phyloP scores from a whole-genome alignment of 805 yeast species.

The Schwanniomyces vanrijiae region DNA sequence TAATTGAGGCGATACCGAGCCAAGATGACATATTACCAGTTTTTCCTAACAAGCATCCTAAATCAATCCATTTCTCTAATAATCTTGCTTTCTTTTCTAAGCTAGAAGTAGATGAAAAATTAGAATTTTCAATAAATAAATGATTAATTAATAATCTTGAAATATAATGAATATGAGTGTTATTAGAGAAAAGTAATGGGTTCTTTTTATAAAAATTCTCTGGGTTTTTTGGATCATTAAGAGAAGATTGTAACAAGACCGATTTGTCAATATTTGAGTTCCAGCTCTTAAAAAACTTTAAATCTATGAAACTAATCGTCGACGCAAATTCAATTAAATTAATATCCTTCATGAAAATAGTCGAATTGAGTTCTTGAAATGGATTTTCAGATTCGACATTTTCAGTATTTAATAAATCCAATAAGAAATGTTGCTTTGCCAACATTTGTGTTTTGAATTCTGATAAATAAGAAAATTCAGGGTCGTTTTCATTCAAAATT shows the following conservation, averaged over 20 bases:
- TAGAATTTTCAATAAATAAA: constrained; percentile 52
- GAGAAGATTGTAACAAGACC: constrained; percentile 57
- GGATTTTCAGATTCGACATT: constrained; percentile 17
- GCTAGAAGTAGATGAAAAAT: constrained; percentile 11
- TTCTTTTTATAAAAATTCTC: constrained; percentile 53
- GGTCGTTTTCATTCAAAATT: constrained; percentile 8
- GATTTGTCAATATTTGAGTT: constrained; percentile 79
- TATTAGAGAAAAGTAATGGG: constrained; percentile 75
- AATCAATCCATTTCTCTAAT: constrained; percentile 78
- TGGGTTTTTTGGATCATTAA: constrained; percentile 18
- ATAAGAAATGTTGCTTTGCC: constrained; percentile 44
- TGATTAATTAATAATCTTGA: constrained; percentile 72
- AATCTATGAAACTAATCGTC: constrained; percentile 66
- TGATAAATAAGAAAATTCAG: constrained; percentile 35
- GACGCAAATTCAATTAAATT: constrained; percentile 56
- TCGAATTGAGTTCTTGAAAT: constrained; percentile 32
- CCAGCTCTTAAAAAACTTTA: constrained; percentile 68
- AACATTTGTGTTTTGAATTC: constrained; percentile 54
- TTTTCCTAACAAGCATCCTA: constrained; percentile 75
- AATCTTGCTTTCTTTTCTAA: constrained; percentile 58
- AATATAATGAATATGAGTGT: constrained; percentile 69
- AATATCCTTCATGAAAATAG: constrained; percentile 51
- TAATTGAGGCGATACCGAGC: constrained; percentile 82
- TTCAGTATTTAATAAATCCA: constrained; percentile 24
- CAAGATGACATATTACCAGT: constrained; percentile 93